Percentiles rank a stretch among this genome's conserved stretches.
These are phyloP conservation scores for Xylaria sp. DNA, from an alignment of 2,329 filamentous ascomycete genomes.

Conservation along the genomic window DNA sequence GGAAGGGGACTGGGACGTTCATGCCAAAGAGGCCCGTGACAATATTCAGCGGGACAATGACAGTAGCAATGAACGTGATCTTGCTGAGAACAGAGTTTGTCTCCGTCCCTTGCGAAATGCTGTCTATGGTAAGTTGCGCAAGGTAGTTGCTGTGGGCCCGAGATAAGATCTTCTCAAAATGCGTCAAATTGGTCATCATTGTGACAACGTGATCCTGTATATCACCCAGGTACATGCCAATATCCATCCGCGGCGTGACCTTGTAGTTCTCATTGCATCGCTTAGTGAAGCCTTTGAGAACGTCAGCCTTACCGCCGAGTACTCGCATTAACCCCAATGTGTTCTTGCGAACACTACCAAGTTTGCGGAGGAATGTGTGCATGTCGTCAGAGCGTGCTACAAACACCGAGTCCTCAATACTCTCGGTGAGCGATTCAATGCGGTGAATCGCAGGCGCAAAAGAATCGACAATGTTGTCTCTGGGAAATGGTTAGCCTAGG, in stretches of 20 bases:
- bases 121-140: constrained; percentile 92
- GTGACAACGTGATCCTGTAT: constrained; percentile 99
- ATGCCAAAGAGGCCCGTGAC: constrained; percentile 89
- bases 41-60: constrained; percentile 95
- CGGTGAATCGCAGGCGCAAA: constrained; percentile 91
- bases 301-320: constrained; percentile 96
- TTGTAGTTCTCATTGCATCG: constrained; percentile 98
- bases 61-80: constrained; percentile 92
- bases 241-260: constrained; percentile 94
- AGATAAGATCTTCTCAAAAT: constrained; percentile 98
- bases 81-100: constrained; percentile 93
- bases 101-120: constrained; percentile 85
- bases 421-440: constrained; percentile 88
- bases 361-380: constrained; percentile 84
- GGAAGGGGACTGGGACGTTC: constrained; percentile 82
- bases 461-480: constrained; percentile 96
- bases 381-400: constrained; percentile 92
- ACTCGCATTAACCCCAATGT: constrained; percentile 94
- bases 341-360: constrained; percentile 92
- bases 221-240: constrained; percentile 94
- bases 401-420: constrained; percentile 96
- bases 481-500: constrained; percentile 51
- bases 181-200: constrained; percentile 95
- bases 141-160: constrained; percentile 96
- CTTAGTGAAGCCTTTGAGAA: constrained; percentile 97